Percentiles rank a stretch among this genome's conserved stretches.
Conservation (phyloP, 495 filamentous ascomycete genomes). For the Aspergillus egyptiacus region DNA sequence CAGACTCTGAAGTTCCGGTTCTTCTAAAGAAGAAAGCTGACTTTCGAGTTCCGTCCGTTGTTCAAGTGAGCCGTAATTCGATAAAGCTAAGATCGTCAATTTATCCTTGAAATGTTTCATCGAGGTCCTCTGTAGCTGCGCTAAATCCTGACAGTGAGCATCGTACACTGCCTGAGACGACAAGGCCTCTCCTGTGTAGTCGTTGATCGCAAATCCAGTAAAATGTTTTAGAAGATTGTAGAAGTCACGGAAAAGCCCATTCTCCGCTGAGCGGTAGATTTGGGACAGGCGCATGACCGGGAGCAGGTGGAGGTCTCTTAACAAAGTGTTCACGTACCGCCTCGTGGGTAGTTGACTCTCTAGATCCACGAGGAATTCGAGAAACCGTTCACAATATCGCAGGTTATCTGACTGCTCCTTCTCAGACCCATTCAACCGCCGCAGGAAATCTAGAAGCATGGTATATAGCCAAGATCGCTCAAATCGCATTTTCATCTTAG, state of each 20-base stretch:
- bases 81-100: conserved; percentile 80
- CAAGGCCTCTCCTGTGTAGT: conserved; percentile 75
- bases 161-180: conserved; percentile 70
- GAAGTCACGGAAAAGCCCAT: conserved; percentile 77
- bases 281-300: conserved; percentile 75
- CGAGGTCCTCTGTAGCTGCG: conserved; percentile 72
- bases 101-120: conserved; percentile 86
- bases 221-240: conserved; percentile 76
- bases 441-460: conserved; percentile 76
- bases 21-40: conserved; percentile 65
- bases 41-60: conserved; percentile 70
- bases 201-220: conserved; percentile 81
- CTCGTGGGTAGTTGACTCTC: conserved; percentile 91
- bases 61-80: conserved; percentile 86
- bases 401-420: conserved; percentile 54
- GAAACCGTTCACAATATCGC: conserved; percentile 83
- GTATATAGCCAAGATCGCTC: conserved; percentile 93
- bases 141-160: conserved; percentile 66
- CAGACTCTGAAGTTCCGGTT: conserved; percentile 65
- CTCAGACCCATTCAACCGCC: conserved; percentile 56
- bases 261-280: conserved; percentile 65
- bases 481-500: conserved; percentile 75
- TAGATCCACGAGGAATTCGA: conserved; percentile 86
- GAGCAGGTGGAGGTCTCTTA: conserved; percentile 88
- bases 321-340: conserved; percentile 83